Evolutionary conservation across 257 asterid genomes (phyloP), one percentile per base, ranked within the genome.

Genomic region (Linderniella brevidens): DNA sequence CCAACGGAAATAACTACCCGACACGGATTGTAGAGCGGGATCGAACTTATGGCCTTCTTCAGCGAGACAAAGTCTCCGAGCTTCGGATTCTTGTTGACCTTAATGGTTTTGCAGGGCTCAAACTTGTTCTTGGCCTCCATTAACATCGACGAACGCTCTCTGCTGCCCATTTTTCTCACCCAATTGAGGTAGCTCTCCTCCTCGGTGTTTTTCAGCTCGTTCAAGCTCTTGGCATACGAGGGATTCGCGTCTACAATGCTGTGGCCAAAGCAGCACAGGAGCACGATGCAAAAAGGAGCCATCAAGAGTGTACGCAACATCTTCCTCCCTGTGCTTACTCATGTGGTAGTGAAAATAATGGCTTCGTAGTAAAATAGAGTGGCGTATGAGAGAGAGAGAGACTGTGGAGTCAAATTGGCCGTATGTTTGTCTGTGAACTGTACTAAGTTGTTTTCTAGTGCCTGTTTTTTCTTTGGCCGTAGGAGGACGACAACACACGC

Each of bases 11-110:
- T 72, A 71, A 82, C 68, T 16, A 75, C 94, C 20, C 97, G 64
- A 37, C 97, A 86, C 0, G 73, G 74, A 64, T 86, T 82, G 64
- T 63, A 52, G 13, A 69, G 64, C 13, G 97, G 93, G 66, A 79
- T 71, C 11, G 94, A 78, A 35, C 58, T 41, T 6, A 86, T 69
- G 50, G 94, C 97, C 55, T 62, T 45, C 13, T 71, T 78, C 17
- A 86, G 44, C 0, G 85, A 61, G 8, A 73, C 70, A 52, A 67
- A 86, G 45, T 77, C 82, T 48, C 93, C 93, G 0, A 51, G 17
- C 20, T 68, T 75, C 0, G 82, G 73, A 38, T 82, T 74, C 29
- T 77, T 75, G 64, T 73, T 55, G 48, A 86, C 97, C 48, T 58
- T 69, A 29, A 79, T 77, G 8, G 15, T 53, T 63, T 59, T 77